Conservation (phyloP, 805 yeast species). For the Kluyveromyces nonfermentans region DNA sequence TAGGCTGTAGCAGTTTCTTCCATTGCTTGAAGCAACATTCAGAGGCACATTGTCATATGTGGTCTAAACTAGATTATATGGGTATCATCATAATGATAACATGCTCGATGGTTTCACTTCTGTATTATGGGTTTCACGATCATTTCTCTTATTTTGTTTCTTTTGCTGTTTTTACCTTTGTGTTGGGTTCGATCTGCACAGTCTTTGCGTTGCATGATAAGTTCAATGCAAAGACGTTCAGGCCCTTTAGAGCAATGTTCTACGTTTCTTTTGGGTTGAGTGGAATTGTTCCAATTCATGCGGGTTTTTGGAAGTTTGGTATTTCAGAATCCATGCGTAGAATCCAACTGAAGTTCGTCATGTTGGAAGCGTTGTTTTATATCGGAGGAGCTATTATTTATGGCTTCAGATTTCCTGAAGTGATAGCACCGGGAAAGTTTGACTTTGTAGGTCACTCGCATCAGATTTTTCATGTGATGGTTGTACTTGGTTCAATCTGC, state of each 20-base stretch:
- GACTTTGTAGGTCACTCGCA: constrained; percentile 74
- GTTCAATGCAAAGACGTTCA: constrained; percentile 57
- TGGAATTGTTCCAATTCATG: constrained; percentile 59
- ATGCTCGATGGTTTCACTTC: constrained; percentile 46
- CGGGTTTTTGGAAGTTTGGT: constrained; percentile 47
- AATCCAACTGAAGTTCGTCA: constrained; percentile 51
- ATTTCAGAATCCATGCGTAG: constrained; percentile 38
- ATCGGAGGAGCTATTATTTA: constrained; percentile 71
- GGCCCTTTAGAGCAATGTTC: constrained; percentile 68
- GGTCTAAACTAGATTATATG: constrained; percentile 66
- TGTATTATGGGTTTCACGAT: constrained; percentile 38
- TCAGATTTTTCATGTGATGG: constrained; percentile 73
- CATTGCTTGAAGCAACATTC: constrained; percentile 66
- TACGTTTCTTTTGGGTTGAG: constrained; percentile 72
- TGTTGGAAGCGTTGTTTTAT: constrained; percentile 64
- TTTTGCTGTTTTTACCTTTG: constrained; percentile 35
- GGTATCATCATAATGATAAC: constrained; percentile 65
- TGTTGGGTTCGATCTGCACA: constrained; percentile 53
- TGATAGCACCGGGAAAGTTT: constrained; percentile 46
- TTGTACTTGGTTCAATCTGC: constrained; percentile 64
- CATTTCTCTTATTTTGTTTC: constrained; percentile 20
- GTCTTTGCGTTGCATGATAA: constrained; percentile 53
- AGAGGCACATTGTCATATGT: constrained; percentile 39
- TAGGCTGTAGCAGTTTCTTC: constrained; percentile 55
- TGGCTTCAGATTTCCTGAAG: constrained; percentile 73